Conservation (phyloP, 2,329 filamentous ascomycete genomes). For the Fusarium phyllophilum region DNA sequence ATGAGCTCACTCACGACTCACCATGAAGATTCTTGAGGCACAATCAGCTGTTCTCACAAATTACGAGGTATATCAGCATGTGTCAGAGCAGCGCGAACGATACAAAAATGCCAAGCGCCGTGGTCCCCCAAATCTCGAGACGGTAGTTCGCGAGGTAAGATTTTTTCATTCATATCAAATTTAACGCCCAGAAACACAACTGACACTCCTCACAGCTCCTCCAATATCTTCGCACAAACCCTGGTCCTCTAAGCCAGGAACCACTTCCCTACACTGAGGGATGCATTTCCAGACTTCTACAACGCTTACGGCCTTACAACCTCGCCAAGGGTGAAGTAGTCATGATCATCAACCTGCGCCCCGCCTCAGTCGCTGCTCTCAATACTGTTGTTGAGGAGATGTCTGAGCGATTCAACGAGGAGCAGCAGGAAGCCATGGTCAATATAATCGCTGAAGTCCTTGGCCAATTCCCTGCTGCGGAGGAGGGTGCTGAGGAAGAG, state of each 20-base stretch:
- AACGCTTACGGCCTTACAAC: conserved; percentile 65
- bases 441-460: conserved; percentile 66
- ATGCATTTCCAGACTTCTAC: conserved; percentile 64
- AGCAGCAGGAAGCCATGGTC: conserved; percentile 69
- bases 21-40: conserved; percentile 76
- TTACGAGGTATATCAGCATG: conserved; percentile 76
- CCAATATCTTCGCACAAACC: conserved; percentile 66
- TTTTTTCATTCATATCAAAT: background rate
- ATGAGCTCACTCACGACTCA: conserved; percentile 18
- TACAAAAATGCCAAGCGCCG: conserved; percentile 63
- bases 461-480: conserved; percentile 58
- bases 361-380: conserved; percentile 65
- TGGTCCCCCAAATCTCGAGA: conserved; percentile 68
- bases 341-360: conserved; percentile 75
- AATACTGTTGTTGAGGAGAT: conserved; percentile 74
- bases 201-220: conserved; percentile 59
- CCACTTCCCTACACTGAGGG: conserved; percentile 63
- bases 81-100: conserved; percentile 64
- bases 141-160: conserved; percentile 71
- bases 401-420: conserved; percentile 66
- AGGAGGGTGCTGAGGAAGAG: conserved; percentile 43
- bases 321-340: conserved; percentile 75
- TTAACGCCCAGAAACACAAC: background rate
- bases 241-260: conserved; percentile 65
- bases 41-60: conserved; percentile 77